Evolutionary conservation across 2,329 filamentous ascomycete genomes (phyloP), one percentile per base, ranked within the genome.

Genomic region (Monosporascus sp.): DNA sequence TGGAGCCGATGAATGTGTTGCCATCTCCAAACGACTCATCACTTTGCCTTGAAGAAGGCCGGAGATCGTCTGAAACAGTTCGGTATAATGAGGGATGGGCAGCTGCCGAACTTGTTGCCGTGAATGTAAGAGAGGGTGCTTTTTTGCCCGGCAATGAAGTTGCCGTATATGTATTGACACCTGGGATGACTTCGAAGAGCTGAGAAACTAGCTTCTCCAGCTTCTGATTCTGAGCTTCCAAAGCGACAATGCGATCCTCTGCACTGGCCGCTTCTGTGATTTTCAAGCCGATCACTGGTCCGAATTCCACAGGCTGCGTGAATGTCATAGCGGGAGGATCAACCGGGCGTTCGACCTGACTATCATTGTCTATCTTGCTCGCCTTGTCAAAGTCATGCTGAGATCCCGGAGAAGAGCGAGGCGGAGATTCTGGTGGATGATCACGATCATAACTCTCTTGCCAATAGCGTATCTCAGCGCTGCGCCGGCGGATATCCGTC

Each of bases 381-480:
- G 45, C 37, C 24, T 35, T 68, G 50, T 60, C 58, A 37, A 66
- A 70, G 3, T 62, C 63, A 24, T 75, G 72, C n/a, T 72, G 43
- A 16, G 22, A 5, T 17, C 4, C 26, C 24, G 1, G 9, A 35
- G 31, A 5, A 35, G 31, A 14, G 5, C 5, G 31, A 35, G 31
- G 31, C 31, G 9, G 31, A 35, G 31, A 35, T 11, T 14, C 31
- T 14, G 31, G 9, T 35, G 9, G 11, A 35, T 35, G 31, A 35
- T 73, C 74, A 1, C 74, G 74, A 46, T 77, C 78, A 57, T 83
- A 82, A 56, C 82, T 85, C 61, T 81, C 78, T 55, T 84, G 75
- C 82, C 83, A 86, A 61, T 82, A 83, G 14, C 80, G 78, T 40
- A 86, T 84, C 65, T 87, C 84, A 52, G 84, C 81, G 62, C 81